Evolutionary conservation across 2,329 filamentous ascomycete genomes (phyloP).

Genomic region (Tetracladium maxilliforme): DNA sequence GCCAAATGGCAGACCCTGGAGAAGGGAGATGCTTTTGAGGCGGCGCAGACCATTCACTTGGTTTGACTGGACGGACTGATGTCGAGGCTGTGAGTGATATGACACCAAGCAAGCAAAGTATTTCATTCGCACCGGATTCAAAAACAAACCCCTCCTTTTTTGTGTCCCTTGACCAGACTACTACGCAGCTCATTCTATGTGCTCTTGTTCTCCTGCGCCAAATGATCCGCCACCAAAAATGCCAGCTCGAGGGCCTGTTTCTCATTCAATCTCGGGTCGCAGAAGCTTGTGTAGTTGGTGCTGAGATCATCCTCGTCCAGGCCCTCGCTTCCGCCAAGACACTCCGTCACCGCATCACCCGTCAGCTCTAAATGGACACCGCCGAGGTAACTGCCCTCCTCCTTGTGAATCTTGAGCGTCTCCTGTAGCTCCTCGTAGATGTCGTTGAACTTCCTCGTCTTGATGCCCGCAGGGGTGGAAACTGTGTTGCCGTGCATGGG

Average conservation of each 20-base stretch:
- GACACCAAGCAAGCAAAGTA: no score
- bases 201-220: conserved; percentile 29
- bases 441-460: conserved; percentile 82
- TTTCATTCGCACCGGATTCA: no score
- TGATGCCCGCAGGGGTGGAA: conserved; percentile 62
- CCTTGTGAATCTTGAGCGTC: conserved; percentile 71
- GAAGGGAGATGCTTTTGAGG: conserved; percentile 54
- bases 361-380: conserved; percentile 93
- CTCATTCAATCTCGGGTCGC: conserved; percentile 89
- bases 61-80: no score
- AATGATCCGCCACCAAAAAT: conserved; percentile 82
- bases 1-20: conserved; percentile 73
- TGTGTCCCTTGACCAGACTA: no score
- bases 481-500: conserved; percentile 87
- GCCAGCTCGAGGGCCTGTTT: conserved; percentile 94
- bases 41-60: conserved; percentile 45
- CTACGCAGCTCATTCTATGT: background rate
- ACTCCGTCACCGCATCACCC: conserved; percentile 92
- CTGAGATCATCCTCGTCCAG: conserved; percentile 79
- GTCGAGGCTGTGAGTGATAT: no score
- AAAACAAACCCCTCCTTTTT: no score
- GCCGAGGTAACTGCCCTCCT: conserved; percentile 73
- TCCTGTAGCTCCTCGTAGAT: conserved; percentile 79
- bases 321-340: conserved; percentile 76
- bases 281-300: conserved; percentile 89